Evolutionary conservation across 23 red algal species (phyloP).

Genomic region (Cyanidiococcus yangmingshanensis): DNA sequence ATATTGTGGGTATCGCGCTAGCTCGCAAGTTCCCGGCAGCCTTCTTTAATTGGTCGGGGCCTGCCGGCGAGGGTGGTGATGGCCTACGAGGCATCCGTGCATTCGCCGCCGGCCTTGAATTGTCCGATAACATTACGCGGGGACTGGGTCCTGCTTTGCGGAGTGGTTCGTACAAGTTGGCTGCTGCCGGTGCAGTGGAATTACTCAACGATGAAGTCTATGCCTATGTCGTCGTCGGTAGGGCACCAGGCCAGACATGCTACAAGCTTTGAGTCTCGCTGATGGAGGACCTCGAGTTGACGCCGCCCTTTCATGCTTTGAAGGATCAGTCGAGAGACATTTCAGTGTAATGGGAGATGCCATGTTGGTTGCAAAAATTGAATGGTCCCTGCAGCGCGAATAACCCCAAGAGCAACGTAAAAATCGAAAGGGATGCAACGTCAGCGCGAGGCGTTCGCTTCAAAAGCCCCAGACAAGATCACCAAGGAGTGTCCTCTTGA

Average conservation of each 20-base stretch:
- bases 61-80: not conserved
- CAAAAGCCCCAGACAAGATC: too few relatives aligned
- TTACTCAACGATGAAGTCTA: constrained; percentile 3
- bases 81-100: not conserved
- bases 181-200: not conserved
- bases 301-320: too few relatives aligned
- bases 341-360: too few relatives aligned
- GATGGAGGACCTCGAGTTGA: too few relatives aligned
- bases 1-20: not conserved
- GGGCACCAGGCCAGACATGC: not conserved
- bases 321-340: too few relatives aligned
- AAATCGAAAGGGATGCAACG: too few relatives aligned
- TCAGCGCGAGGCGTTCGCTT: too few relatives aligned
- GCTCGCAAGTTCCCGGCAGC: not conserved
- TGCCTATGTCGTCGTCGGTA: not conserved
- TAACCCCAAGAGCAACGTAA: too few relatives aligned
- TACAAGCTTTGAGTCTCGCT: not conserved
- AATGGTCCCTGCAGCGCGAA: too few relatives aligned
- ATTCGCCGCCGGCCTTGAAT: not conserved
- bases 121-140: not conserved
- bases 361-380: too few relatives aligned
- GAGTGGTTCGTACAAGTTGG: not conserved
- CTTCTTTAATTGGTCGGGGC: not conserved
- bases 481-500: too few relatives aligned
- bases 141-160: not conserved